phyloP scores from a whole-genome alignment of 345 rosid species.

The Populus alba region DNA sequence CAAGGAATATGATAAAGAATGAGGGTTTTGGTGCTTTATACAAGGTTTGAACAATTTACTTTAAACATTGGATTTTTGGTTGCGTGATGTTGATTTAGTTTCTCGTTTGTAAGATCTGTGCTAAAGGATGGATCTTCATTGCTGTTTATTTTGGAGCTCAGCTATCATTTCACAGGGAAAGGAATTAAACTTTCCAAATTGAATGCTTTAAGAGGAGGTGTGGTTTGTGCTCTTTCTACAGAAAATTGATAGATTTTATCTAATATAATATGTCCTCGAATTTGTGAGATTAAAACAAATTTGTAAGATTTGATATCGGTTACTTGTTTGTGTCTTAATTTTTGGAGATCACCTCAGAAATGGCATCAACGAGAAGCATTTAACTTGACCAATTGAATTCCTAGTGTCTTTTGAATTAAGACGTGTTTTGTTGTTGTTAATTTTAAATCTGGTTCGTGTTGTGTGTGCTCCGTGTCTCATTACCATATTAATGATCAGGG shows the following conservation, averaged over 20 bases:
- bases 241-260: not conserved
- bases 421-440: not conserved
- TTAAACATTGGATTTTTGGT: not conserved
- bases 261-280: not conserved
- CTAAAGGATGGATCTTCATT: not conserved
- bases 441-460: not conserved
- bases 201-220: not conserved
- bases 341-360: not conserved
- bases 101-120: not conserved
- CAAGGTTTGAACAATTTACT: constrained; percentile 51
- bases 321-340: not conserved
- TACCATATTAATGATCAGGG: constrained; percentile 44
- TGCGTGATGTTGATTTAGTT: not conserved
- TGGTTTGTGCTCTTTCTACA: not conserved
- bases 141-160: not conserved
- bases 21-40: constrained; percentile 89
- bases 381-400: not conserved
- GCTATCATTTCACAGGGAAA: not conserved
- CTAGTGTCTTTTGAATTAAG: not conserved
- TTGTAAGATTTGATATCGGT: not conserved
- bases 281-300: not conserved
- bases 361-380: not conserved
- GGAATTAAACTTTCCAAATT: not conserved
- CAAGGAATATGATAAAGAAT: constrained; percentile 74
- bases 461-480: not conserved